phyloP scores from a whole-genome alignment of 768 basidiomycete genomes.

The Sutorius australiensis region DNA sequence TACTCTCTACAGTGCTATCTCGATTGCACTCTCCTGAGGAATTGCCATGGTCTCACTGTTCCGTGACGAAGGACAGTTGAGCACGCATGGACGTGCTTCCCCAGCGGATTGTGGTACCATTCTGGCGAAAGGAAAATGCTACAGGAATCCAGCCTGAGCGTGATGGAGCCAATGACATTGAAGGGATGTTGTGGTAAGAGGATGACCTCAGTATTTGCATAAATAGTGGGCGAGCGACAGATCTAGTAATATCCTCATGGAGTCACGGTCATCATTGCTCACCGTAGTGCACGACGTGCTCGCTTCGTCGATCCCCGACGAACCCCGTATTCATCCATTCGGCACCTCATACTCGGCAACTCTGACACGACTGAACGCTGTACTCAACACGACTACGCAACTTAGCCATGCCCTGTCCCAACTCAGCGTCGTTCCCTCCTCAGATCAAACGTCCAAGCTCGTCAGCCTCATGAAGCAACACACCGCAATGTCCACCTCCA shows the following conservation, averaged over 20 bases:
- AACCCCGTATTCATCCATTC: constrained; percentile 23
- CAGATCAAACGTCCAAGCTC: constrained; percentile 61
- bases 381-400: constrained; percentile 50
- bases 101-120: constrained; percentile 4
- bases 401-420: constrained; percentile 50
- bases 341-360: constrained; percentile 15
- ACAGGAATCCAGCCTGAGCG: background rate
- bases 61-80: constrained; percentile 1
- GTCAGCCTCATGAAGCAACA: constrained; percentile 67
- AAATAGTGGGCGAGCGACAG: background rate
- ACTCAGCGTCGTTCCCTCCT: constrained; percentile 41
- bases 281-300: constrained; percentile 27
- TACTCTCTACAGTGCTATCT: background rate
- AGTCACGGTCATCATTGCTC: constrained; percentile 22
- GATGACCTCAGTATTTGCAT: background rate
- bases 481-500: constrained; percentile 37
- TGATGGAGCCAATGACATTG: constrained; percentile 1
- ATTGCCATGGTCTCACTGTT: background rate
- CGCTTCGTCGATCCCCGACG: constrained; percentile 17
- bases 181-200: background rate
- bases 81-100: constrained; percentile 11
- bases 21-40: background rate
- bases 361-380: constrained; percentile 41
- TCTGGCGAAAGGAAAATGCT: constrained; percentile 9
- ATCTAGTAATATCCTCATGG: background rate